Evolutionary conservation across 2,329 filamentous ascomycete species (phyloP).

Genomic region (Aspergillus costaricaensis): DNA sequence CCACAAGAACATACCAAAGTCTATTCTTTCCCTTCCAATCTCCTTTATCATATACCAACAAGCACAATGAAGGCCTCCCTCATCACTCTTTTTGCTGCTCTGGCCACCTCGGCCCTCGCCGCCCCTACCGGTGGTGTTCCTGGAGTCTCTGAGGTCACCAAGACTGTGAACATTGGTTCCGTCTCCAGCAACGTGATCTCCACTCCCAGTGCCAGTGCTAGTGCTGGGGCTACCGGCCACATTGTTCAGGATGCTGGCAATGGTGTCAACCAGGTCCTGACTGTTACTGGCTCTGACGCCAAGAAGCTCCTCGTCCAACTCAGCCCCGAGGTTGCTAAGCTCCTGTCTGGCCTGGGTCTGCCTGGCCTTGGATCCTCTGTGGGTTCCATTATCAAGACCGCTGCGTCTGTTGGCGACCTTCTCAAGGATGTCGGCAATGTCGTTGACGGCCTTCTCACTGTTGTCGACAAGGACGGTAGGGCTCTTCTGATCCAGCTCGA

Average conservation of each 20-base stretch:
- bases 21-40: constrained; percentile 14
- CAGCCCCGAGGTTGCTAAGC: constrained; percentile 31
- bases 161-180: constrained; percentile 19
- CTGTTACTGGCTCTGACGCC: constrained; percentile 30
- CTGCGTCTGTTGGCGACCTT: constrained; percentile 29
- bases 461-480: constrained; percentile 31
- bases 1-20: constrained; percentile 2
- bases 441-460: constrained; percentile 33
- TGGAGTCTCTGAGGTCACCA: constrained; percentile 16
- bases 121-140: constrained; percentile 21
- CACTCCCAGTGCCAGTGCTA: constrained; percentile 9
- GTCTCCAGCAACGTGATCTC: constrained; percentile 10
- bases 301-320: constrained; percentile 33
- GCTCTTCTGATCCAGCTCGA: constrained; percentile 35
- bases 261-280: constrained; percentile 32
- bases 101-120: constrained; percentile 27
- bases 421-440: constrained; percentile 26
- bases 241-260: constrained; percentile 32
- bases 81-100: constrained; percentile 26
- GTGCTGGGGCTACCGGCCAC: constrained; percentile 25
- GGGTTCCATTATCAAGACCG: constrained; percentile 31
- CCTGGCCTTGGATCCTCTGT: constrained; percentile 27
- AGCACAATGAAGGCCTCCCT: constrained; percentile 31
- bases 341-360: constrained; percentile 34
- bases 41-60: constrained; percentile 17